Percentiles rank a stretch among this genome's conserved stretches.
These are phyloP conservation scores for Penicillium sp. DNA, from an alignment of 2,329 filamentous ascomycete genomes.

Conservation along the genomic window DNA sequence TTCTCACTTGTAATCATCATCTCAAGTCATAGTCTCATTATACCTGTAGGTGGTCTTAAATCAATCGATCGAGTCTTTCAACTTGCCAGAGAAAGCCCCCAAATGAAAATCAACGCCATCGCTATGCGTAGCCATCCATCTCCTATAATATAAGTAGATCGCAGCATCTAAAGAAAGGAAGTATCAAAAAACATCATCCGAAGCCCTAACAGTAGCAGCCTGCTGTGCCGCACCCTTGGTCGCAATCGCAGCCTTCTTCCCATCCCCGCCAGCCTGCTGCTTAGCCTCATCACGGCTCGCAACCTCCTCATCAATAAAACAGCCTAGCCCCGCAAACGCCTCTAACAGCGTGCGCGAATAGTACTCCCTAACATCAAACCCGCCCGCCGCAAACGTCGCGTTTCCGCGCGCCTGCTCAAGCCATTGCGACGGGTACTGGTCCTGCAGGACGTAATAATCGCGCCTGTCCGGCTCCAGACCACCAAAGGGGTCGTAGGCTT, in stretches of 20 bases:
- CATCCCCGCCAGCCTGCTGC: conserved; percentile 13
- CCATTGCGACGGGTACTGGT: conserved; percentile 71
- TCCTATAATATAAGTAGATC: not conserved
- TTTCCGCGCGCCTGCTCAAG: conserved; percentile 65
- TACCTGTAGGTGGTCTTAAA: too few species aligned
- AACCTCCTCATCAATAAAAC: conserved; percentile 77
- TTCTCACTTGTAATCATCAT: not conserved
- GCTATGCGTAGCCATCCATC: conserved; percentile 16
- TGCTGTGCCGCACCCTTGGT: conserved; percentile 27
- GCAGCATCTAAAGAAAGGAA: not conserved
- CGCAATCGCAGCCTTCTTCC: conserved; percentile 20
- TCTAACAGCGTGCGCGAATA: conserved; percentile 77
- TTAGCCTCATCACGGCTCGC: conserved; percentile 25
- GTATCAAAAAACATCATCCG: conserved; percentile 11
- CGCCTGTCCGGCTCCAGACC: conserved; percentile 61
- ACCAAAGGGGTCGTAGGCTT: conserved; percentile 84
- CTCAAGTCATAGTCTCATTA: not conserved
- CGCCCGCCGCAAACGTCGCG: conserved; percentile 66
- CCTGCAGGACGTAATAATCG: conserved; percentile 66
- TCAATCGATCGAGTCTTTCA: too few species aligned
- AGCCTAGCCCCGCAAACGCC: conserved; percentile 82
- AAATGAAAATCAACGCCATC: conserved; percentile 12
- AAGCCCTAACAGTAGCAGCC: conserved; percentile 17
- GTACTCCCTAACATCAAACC: conserved; percentile 80
- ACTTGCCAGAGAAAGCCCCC: not conserved